These are phyloP conservation scores for Coemansia sp. DNA, from an alignment of 192 early-diverging fungal genomes.

Conservation along the genomic window DNA sequence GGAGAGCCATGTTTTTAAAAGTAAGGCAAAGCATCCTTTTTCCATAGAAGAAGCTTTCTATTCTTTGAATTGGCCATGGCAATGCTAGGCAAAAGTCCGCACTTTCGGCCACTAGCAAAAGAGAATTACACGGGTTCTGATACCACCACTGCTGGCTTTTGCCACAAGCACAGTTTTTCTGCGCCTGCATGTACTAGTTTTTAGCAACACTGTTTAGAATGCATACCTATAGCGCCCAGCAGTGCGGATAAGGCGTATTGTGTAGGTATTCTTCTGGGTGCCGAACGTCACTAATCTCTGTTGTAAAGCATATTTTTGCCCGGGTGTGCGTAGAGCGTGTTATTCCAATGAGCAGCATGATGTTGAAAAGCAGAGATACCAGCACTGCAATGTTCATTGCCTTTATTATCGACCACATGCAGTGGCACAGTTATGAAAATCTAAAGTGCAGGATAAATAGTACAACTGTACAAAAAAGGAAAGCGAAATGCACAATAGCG, in stretches of 20 bases:
- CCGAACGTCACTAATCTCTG: conserved; percentile 22
- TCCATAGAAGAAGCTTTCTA: too few relatives aligned
- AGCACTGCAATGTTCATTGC: conserved; percentile 30
- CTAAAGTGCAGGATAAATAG: not conserved
- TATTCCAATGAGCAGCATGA: conserved; percentile 23
- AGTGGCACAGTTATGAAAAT: conserved; percentile 1
- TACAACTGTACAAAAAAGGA: not conserved
- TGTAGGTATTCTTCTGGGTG: conserved; percentile 11
- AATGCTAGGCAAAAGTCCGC: too few relatives aligned
- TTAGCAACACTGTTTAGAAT: too few relatives aligned
- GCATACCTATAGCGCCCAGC: conserved; percentile 14
- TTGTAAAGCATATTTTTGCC: conserved; percentile 15
- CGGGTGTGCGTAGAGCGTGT: conserved; percentile 6
- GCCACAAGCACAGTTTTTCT: too few relatives aligned
- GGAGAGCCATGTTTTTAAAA: too few relatives aligned
- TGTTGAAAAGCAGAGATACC: conserved; percentile 29
- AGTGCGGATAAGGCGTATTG: conserved; percentile 2
- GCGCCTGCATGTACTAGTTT: too few relatives aligned
- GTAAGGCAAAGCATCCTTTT: too few relatives aligned
- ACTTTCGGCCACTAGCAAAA: too few relatives aligned
- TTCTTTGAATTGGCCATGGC: too few relatives aligned
- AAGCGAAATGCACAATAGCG: conserved; percentile 1
- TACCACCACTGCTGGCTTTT: too few relatives aligned
- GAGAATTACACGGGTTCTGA: too few relatives aligned
- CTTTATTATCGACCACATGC: conserved; percentile 24